These are phyloP conservation scores for Tolypocladium ovalisporum DNA, from an alignment of 2,329 filamentous ascomycete genomes.

Conservation along the genomic window DNA sequence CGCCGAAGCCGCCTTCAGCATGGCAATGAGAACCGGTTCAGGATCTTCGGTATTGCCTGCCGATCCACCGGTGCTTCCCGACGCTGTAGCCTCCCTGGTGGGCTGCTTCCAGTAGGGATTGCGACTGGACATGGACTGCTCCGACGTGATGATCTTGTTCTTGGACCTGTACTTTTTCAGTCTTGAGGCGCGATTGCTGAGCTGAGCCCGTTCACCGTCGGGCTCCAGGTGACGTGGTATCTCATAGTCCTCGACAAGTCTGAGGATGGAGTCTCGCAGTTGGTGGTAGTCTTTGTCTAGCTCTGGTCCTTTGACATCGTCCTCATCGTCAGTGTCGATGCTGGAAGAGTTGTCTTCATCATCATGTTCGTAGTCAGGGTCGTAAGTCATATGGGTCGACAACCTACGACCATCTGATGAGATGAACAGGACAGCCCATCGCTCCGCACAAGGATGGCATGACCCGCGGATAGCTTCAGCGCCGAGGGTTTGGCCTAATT, in stretches of 20 bases:
- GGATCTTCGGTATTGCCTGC: constrained; percentile 25
- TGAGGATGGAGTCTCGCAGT: constrained; percentile 68
- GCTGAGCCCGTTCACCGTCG: constrained; percentile 47
- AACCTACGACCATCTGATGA: constrained; percentile 61
- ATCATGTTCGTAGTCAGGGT: constrained; percentile 52
- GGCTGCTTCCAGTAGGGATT: constrained; percentile 43
- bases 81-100: constrained; percentile 1
- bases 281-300: constrained; percentile 73
- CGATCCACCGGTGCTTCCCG: constrained; percentile 2
- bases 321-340: constrained; percentile 50
- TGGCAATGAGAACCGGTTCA: constrained; percentile 51
- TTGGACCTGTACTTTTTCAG: constrained; percentile 49
- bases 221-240: constrained; percentile 57
- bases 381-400: constrained; percentile 63
- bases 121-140: constrained; percentile 41
- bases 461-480: constrained; percentile 53
- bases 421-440: constrained; percentile 75
- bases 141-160: constrained; percentile 43
- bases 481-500: constrained; percentile 58
- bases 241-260: constrained; percentile 73
- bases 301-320: constrained; percentile 48
- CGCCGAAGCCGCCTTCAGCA: constrained; percentile 66
- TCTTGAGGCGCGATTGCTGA: constrained; percentile 59
- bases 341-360: constrained; percentile 54
- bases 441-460: constrained; percentile 70